Evolutionary conservation across 805 yeast genomes (phyloP), one percentile per base, ranked within the genome.

Genomic region (Schizosaccharomyces pombe): DNA sequence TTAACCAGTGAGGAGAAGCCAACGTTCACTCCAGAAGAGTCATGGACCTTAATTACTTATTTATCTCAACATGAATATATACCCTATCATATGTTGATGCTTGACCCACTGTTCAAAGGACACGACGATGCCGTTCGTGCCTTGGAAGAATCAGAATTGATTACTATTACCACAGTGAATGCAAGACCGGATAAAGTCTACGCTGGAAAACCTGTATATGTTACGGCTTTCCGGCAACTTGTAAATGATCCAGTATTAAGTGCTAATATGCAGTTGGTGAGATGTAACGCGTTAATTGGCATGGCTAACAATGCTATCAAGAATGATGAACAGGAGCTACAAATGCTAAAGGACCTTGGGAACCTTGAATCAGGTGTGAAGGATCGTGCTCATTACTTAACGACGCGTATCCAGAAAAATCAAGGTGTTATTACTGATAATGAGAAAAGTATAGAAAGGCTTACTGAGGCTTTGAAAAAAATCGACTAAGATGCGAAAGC

Each of bases 121-220:
- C 75, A 70, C 47, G 72, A 72, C 1, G 62, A 59, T 26, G 57
- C 57, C 6, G 75, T 82, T 0, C 68, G 89, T 31, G 67, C 77
- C 3, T 71, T 91, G 62, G 97, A 89, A 63, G 82, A 79, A 62
- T 75, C 77, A 37, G 95, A 87, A 51, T 67, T 91, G 61, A 74
- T 91, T 43, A 67, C 80, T 1, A 74, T 85, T 55, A 69, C 75
- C n/a, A 74, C 85, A 57, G 82, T 80, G 47, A 80, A 83, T 58
- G 97, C 58, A 9, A 51, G 74, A 85, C 29, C 67, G 84, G 22
- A 68, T 71, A 49, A 73, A 74, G 75, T 91, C 19, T 66, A 68
- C 22, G 85, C 94, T 1, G 94, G 95, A 0, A 79, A 86, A 61
- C 97, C 98, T 2, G 68, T 91, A 24, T 86, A 71, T 65, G 73